phyloP scores from a whole-genome alignment of 169 alveolate genomes.

The Eimeria falciformis region DNA sequence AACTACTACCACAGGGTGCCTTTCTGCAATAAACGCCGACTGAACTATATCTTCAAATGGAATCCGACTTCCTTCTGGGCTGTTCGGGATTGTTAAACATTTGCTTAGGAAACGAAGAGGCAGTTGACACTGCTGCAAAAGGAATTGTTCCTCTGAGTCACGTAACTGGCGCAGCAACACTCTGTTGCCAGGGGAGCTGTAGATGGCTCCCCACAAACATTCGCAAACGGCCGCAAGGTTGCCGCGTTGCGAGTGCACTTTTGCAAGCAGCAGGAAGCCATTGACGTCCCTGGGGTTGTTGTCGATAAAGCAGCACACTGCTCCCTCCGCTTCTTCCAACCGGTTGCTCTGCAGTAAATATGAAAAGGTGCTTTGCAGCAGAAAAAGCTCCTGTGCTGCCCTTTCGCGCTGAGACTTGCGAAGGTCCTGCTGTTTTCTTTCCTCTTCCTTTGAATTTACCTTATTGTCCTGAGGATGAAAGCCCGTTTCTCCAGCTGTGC shows the following conservation, averaged over 20 bases:
- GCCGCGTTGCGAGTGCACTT: constrained; percentile 11
- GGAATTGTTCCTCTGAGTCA: constrained; percentile 41
- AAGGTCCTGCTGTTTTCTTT: too few relatives aligned
- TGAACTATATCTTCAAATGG: neutral
- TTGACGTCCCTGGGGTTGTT: constrained; percentile 48
- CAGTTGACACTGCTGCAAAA: constrained; percentile 43
- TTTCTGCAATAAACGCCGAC: neutral
- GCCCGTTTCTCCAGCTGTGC: too few relatives aligned
- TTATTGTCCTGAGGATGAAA: too few relatives aligned
- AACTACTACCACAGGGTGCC: constrained; percentile 52
- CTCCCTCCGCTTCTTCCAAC: constrained; percentile 50
- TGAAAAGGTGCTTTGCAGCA: constrained; percentile 31
- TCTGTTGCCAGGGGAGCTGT: constrained; percentile 51
- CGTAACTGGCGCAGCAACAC: constrained; percentile 32
- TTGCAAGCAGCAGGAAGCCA: constrained; percentile 47
- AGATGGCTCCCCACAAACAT: constrained; percentile 50
- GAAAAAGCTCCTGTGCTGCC: constrained; percentile 16
- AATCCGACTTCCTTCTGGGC: neutral
- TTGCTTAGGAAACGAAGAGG: constrained; percentile 12
- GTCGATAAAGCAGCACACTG: constrained; percentile 46
- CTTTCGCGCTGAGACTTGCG: too few relatives aligned
- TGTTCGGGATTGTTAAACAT: neutral
- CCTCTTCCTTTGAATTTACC: too few relatives aligned
- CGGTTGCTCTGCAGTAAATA: constrained; percentile 14
- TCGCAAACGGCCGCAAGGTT: constrained; percentile 32